These are phyloP conservation scores for Cryptomeria japonica DNA, from an alignment of 75 land plant genomes.

Conservation along the genomic window DNA sequence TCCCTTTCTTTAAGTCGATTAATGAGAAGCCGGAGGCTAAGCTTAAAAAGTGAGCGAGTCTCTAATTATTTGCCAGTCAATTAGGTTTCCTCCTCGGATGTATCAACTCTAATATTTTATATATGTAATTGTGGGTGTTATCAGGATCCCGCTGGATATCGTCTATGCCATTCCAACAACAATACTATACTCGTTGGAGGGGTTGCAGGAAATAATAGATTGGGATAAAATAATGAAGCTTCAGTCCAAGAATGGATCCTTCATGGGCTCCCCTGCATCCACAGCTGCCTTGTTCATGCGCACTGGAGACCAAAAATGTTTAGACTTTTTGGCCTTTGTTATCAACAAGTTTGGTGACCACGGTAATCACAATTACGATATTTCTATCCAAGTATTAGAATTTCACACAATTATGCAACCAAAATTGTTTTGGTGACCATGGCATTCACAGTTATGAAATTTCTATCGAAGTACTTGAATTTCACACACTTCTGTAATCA, in stretches of 20 bases:
- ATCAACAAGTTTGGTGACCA: constrained; percentile 14
- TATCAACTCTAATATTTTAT: too few relatives aligned
- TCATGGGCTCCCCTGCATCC: constrained; percentile 25
- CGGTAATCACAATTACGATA: constrained; percentile 11
- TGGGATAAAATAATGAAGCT: not conserved
- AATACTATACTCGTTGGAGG: constrained; percentile 8
- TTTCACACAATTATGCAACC: too few relatives aligned
- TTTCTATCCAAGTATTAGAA: too few relatives aligned
- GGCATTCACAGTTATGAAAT: not conserved
- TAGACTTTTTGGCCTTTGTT: constrained; percentile 14
- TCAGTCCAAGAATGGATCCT: constrained; percentile 25
- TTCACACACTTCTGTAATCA: too few relatives aligned
- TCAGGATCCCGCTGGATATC: not conserved
- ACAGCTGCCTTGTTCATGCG: too few relatives aligned
- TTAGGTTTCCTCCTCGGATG: too few relatives aligned
- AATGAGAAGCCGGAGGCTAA: not conserved
- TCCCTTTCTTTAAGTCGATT: not conserved
- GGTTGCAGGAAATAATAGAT: too few relatives aligned
- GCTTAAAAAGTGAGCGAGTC: constrained; percentile 6
- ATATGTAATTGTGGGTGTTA: too few relatives aligned
- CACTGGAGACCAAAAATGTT: constrained; percentile 12
- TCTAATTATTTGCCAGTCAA: too few relatives aligned
- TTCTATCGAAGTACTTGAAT: not conserved
- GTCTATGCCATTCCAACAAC: not conserved
- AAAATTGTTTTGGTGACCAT: too few relatives aligned